phyloP scores from a whole-genome alignment of 495 filamentous ascomycete species.

The Immersiella caudata region DNA sequence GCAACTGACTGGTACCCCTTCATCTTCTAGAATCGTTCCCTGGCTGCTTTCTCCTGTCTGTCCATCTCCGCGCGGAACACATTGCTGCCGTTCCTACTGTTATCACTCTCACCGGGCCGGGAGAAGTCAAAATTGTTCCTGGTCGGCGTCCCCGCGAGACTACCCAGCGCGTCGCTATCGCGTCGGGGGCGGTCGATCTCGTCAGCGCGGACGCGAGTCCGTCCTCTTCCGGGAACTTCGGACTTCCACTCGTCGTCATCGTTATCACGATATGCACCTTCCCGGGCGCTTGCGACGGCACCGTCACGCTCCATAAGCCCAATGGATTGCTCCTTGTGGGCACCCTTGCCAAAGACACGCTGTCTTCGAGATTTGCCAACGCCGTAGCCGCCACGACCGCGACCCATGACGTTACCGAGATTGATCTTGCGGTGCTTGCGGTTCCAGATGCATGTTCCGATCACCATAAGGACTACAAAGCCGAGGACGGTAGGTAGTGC shows the following conservation, averaged over 20 bases:
- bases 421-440: conserved; percentile 39
- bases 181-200: conserved; percentile 29
- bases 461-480: conserved; percentile 36
- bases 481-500: conserved; percentile 46
- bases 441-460: conserved; percentile 44
- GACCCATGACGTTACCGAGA: conserved; percentile 47
- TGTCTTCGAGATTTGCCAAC: conserved; percentile 38
- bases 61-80: conserved; percentile 41
- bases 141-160: conserved; percentile 42
- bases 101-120: conserved; percentile 22
- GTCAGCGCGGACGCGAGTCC: not conserved
- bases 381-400: conserved; percentile 39
- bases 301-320: conserved; percentile 43
- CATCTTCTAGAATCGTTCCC: conserved; percentile 18
- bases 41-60: conserved; percentile 32
- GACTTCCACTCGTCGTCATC: conserved; percentile 25
- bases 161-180: conserved; percentile 45
- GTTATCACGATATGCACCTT: conserved; percentile 27
- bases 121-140: conserved; percentile 39
- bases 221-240: not conserved
- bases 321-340: conserved; percentile 39
- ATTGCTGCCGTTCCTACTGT: conserved; percentile 25
- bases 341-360: conserved; percentile 29
- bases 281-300: conserved; percentile 9
- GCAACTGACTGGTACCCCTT: not conserved